These are phyloP conservation scores for Asterophora parasitica DNA, from an alignment of 768 basidiomycete species.

Conservation along the genomic window DNA sequence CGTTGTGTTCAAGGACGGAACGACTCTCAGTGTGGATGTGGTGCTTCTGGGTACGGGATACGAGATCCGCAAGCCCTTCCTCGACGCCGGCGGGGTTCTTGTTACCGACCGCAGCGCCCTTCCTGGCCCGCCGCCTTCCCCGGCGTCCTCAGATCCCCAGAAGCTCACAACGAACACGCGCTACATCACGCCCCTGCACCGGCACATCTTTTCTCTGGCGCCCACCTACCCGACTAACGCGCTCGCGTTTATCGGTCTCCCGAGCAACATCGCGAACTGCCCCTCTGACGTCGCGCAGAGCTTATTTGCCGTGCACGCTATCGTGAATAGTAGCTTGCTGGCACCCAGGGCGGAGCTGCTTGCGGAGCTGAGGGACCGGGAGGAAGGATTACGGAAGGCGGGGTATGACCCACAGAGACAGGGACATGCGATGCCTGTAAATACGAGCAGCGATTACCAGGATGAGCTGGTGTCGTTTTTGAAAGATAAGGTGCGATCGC, in stretches of 20 bases:
- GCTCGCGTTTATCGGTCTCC: conserved; percentile 52
- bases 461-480: conserved; percentile 32
- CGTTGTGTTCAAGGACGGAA: conserved; percentile 46
- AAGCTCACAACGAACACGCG: conserved; percentile 43
- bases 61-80: conserved; percentile 46
- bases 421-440: conserved; percentile 41
- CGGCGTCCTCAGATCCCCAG: conserved; percentile 5
- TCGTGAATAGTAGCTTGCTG: conserved; percentile 38
- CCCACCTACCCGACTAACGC: conserved; percentile 43
- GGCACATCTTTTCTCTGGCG: conserved; percentile 50
- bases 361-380: conserved; percentile 33
- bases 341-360: conserved; percentile 36
- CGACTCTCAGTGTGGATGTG: conserved; percentile 36
- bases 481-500: conserved; percentile 23
- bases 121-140: no score
- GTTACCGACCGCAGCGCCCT: conserved; percentile 26
- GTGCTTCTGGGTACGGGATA: conserved; percentile 56
- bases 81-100: conserved; percentile 25
- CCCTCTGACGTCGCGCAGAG: conserved; percentile 48
- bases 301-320: conserved; percentile 39
- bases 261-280: conserved; percentile 41
- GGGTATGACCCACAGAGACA: conserved; percentile 46
- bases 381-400: conserved; percentile 32
- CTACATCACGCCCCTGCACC: conserved; percentile 52
- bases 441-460: conserved; percentile 35